phyloP scores from a whole-genome alignment of 352 stramenopile species.

The Phytophthora sp. region DNA sequence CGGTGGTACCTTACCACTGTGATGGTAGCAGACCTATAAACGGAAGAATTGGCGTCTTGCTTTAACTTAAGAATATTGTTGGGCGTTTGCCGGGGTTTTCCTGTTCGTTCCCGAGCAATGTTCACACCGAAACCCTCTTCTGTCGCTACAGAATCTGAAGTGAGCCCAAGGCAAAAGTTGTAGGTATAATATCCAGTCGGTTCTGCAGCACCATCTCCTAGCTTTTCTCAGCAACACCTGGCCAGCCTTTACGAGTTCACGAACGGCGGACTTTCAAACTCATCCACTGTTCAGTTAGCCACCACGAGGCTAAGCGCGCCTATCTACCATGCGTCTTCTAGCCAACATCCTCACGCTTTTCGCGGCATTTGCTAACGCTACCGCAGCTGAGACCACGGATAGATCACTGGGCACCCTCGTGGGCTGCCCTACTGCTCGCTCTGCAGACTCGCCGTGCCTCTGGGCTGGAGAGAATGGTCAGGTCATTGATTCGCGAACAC shows the following conservation, averaged over 20 bases:
- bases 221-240: constrained; percentile 6
- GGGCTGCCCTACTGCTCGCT: constrained; percentile 38
- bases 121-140: constrained; percentile 2
- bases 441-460: constrained; percentile 45
- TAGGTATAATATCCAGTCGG: not conserved
- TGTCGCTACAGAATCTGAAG: not conserved
- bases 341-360: constrained; percentile 18
- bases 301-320: not conserved
- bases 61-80: too few relatives aligned
- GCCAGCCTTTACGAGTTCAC: constrained; percentile 26
- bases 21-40: too few relatives aligned
- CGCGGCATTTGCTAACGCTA: not conserved
- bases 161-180: not conserved
- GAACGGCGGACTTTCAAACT: constrained; percentile 5
- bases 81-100: too few relatives aligned
- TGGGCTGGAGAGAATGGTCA: constrained; percentile 60
- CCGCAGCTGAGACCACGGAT: constrained; percentile 22
- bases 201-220: constrained; percentile 1
- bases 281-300: constrained; percentile 16
- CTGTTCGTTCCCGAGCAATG: not conserved
- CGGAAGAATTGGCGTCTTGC: too few relatives aligned
- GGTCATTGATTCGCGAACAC: constrained; percentile 44
- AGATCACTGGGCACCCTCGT: constrained; percentile 62
- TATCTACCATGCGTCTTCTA: constrained; percentile 18
- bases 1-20: not conserved